phyloP scores from a whole-genome alignment of 2,329 filamentous ascomycete species.

The Arthrobotrys pseudoclavata region DNA sequence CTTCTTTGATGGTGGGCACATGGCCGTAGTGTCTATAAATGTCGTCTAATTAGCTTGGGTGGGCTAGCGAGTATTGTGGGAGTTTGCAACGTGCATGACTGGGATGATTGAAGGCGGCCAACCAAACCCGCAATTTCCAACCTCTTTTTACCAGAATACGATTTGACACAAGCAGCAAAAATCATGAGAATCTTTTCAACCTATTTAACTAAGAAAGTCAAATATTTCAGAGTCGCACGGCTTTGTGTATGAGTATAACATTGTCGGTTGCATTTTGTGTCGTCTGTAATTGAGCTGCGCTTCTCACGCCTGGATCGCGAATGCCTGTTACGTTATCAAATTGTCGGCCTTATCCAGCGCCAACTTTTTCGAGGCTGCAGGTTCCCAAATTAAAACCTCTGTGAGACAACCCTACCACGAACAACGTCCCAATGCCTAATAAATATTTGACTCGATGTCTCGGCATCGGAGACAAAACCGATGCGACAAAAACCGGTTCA shows the following conservation, averaged over 20 bases:
- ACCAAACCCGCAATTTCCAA: conserved; percentile 1
- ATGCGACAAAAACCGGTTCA: conserved; percentile 17
- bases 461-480: neutral
- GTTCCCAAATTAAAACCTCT: too few relatives aligned
- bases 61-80: conserved; percentile 17
- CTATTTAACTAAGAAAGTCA: neutral
- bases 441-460: neutral
- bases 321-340: too few relatives aligned
- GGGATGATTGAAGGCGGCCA: conserved; percentile 14
- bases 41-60: conserved; percentile 29
- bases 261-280: neutral
- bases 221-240: too few relatives aligned
- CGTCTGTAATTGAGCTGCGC: neutral
- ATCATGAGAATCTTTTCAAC: neutral
- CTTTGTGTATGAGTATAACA: too few relatives aligned
- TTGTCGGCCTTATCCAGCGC: too few relatives aligned
- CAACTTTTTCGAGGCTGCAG: too few relatives aligned
- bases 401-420: neutral
- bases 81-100: conserved; percentile 32
- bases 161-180: neutral
- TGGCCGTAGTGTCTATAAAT: conserved; percentile 27
- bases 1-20: conserved; percentile 13
- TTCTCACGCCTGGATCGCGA: neutral
- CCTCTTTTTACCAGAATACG: neutral
- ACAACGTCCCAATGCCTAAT: neutral